Conservation (phyloP, 177 flowering plant species). For the Vitis hybrid region DNA sequence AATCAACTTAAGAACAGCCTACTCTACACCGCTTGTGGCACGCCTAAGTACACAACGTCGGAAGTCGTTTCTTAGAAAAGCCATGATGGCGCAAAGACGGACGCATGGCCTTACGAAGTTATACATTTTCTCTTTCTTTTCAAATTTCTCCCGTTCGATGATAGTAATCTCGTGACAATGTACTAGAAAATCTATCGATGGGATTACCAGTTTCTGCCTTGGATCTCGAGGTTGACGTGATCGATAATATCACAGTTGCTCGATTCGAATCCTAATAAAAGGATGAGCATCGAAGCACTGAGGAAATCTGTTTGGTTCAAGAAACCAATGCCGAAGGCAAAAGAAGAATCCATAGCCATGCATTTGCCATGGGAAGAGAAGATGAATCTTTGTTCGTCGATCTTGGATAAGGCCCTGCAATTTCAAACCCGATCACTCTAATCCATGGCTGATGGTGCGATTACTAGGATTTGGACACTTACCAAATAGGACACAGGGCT, state of each 20-base stretch:
- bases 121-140: conserved; percentile 49
- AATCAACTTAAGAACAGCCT: conserved; percentile 44
- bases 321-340: conserved; percentile 24
- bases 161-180: conserved; percentile 52
- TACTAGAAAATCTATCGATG: conserved; percentile 47
- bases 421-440: too few species aligned
- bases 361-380: too few species aligned
- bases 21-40: conserved; percentile 75
- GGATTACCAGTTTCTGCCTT: conserved; percentile 51
- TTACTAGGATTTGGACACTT: too few species aligned
- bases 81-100: conserved; percentile 14
- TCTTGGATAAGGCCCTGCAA: too few species aligned
- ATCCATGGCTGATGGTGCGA: too few species aligned
- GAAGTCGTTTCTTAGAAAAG: conserved; percentile 51
- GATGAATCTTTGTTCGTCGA: too few species aligned
- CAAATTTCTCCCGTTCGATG: conserved; percentile 63
- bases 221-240: conserved; percentile 48
- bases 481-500: too few species aligned
- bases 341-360: too few species aligned
- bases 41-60: conserved; percentile 81
- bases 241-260: conserved; percentile 44
- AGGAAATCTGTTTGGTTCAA: conserved; percentile 54
- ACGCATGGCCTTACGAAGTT: conserved; percentile 80
- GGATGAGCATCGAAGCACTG: conserved; percentile 55
- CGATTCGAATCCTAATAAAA: conserved; percentile 65